Base-by-base conservation (phyloP, 1,139 yeast genomes). In the Blastobotrys elegans region DNA sequence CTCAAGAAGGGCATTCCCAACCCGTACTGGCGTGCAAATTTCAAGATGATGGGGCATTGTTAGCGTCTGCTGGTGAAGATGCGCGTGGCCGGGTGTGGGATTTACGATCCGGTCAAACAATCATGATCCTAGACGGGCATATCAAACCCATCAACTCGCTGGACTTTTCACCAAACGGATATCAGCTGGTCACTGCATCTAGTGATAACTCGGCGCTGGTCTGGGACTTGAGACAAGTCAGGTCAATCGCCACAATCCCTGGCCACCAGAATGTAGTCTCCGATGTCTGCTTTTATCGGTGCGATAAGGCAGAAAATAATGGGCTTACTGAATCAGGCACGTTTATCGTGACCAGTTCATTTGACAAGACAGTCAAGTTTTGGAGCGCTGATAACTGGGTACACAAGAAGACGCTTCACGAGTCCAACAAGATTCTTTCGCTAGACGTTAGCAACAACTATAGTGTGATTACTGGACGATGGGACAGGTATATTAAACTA, bases 1-100 rank as follows among this genome's bases (percentile, higher is more conserved):
- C 70, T 42, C 97, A 92, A 63, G 96, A 88, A 60, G 97, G 97
- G 0, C 97, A 92, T 60, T 72, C 88, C 1, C 82, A 80, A 56
- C 92, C 81, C 49, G 80, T 90, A 0, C 80, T 79, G 54, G 63
- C 82, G 1, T 68, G 86, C 2, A 67, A 77, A 1, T 75, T 84
- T 54, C 96, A 90, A 49, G n/a, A 24, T 14, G 96, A 89, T 60
- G 97, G 97, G 1, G 72, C 92, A 3, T 63, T 92, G 4, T 62
- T 84, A 10, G 82, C 84, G 0, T 78, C 90, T 7, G 95, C 84
- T 2, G 96, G 97, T 0, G 68, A 81, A 8, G 97, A 92, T 63
- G 87, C 84, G 0, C 66, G 81, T 17, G 82, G 81, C 0, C 70
- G 84, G 41, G 62, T 89, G 4, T 92, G 97, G 97, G 98, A 92